Evolutionary conservation across 78 protist species (phyloP), one percentile per base, ranked within the genome.

Genomic region (Guillardia theta): DNA sequence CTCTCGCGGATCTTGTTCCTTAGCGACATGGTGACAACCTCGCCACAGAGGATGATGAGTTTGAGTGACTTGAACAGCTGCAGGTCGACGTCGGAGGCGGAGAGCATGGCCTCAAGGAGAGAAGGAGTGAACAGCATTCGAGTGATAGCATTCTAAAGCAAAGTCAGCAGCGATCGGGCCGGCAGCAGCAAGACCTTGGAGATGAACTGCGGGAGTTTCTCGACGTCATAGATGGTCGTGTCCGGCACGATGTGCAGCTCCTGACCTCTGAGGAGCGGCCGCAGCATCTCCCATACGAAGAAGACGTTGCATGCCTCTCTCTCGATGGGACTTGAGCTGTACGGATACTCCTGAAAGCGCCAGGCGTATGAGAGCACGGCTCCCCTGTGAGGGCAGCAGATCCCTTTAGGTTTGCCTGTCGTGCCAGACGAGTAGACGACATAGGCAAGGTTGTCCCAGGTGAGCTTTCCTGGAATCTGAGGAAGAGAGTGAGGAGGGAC

Each of bases 41-140:
- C 95, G 48, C 95, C 95, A 50, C 87, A 58, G 83, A 88, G 87
- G 80, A 43, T 12, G 70, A 88, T 22, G 46, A 18, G 46, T 30
- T 80, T 80, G 90, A 80, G 37, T 33, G 58, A 45, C 53, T 10
- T 18, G 44, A 80, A n/a, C 33, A 24, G 43, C 44, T 44, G 22
- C 9, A 19, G 83, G 44, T 80, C 50, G 33, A 80, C 37, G 33
- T 39, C 50, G 33, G 90, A 24, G 48, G 45, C 33, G 54, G 18
- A 30, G 30, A 94, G 45, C 27, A 94, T 30, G 58, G 53, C 30
- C 18, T 88, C 95, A 43, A 88, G 10, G n/a, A 94, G 92, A 19
- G 95, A 94, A 19, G 95, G 95, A 22, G 95, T 88, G 87, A 94
- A 94, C 43, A 94, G 92, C 80, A 94, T 94, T 36, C 87, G 93